phyloP scores from a whole-genome alignment of 495 filamentous ascomycete genomes.

The Lophium mytilinum region DNA sequence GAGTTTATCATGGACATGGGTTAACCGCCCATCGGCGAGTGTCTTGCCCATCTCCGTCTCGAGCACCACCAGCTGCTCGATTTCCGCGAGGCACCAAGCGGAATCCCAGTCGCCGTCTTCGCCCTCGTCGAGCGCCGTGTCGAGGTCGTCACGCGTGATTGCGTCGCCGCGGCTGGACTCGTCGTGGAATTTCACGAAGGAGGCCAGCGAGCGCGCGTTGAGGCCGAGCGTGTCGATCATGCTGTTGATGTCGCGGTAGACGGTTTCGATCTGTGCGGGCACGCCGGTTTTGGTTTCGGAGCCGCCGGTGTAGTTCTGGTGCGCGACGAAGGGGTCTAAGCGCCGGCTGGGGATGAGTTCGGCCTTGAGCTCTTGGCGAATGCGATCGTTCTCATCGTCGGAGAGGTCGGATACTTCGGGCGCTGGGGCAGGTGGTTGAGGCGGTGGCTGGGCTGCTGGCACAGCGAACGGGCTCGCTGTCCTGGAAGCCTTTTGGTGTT shows the following conservation, averaged over 20 bases:
- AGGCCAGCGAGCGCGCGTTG: conserved; percentile 66
- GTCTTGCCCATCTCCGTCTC: conserved; percentile 45
- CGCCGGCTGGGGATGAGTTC: conserved; percentile 45
- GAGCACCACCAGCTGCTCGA: conserved; percentile 51
- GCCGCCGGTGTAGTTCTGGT: conserved; percentile 58
- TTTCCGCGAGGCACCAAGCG: conserved; percentile 64
- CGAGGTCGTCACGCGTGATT: conserved; percentile 50
- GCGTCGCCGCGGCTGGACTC: conserved; percentile 42
- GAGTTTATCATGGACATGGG: conserved; percentile 55
- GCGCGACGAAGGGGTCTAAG: conserved; percentile 57
- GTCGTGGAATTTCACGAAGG: conserved; percentile 60
- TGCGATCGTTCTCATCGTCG: conserved; percentile 58
- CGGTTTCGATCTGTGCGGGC: conserved; percentile 69
- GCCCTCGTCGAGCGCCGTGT: conserved; percentile 37
- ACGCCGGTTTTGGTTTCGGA: conserved; percentile 50
- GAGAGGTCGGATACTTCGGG: conserved; percentile 32
- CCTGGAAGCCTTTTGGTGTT: conserved; percentile 3
- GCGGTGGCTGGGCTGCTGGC: conserved; percentile 32
- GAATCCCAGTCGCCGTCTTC: conserved; percentile 43
- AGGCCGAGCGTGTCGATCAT: conserved; percentile 92
- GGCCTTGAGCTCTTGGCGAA: conserved; percentile 48
- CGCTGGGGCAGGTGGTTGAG: conserved; percentile 34
- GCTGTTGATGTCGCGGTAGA: conserved; percentile 89
- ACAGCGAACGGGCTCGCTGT: conserved; percentile 13
- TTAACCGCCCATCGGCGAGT: conserved; percentile 59